Evolutionary conservation across 2,329 filamentous ascomycete species (phyloP).

Genomic region (Stagonosporopsis tanaceti): DNA sequence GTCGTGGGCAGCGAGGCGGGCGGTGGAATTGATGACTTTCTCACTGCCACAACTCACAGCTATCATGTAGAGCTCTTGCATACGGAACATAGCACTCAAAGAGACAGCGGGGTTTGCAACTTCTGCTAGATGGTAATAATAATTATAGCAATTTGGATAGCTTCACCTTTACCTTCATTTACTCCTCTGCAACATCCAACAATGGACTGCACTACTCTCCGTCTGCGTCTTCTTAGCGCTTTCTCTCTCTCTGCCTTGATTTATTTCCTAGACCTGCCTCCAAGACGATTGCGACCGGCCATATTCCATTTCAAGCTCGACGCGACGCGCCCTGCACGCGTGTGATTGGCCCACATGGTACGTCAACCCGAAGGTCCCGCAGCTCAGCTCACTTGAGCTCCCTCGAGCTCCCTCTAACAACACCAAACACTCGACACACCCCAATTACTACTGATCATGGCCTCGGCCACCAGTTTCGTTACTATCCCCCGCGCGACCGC

Average conservation of each 20-base stretch:
- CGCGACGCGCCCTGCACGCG: conserved; percentile 13
- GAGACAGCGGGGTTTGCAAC: not conserved
- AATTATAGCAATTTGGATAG: not conserved
- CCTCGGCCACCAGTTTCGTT: conserved; percentile 4
- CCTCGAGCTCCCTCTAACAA: conserved; percentile 7
- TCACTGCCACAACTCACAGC: not conserved
- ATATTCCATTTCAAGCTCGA: not conserved
- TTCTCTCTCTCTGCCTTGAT: not conserved
- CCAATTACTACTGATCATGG: conserved; percentile 33
- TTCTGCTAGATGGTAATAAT: not conserved
- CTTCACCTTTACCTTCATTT: not conserved
- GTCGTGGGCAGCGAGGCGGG: conserved; percentile 28
- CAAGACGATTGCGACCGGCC: not conserved
- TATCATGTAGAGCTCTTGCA: not conserved
- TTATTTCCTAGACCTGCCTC: not conserved
- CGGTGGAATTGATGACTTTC: conserved; percentile 17
- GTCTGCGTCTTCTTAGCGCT: not conserved
- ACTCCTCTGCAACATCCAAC: not conserved
- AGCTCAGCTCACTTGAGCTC: conserved; percentile 10
- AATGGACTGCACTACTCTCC: not conserved
- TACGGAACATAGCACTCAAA: not conserved
- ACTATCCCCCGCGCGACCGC: conserved; percentile 19
- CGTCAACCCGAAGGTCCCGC: conserved; percentile 1
- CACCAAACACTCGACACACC: conserved; percentile 5
- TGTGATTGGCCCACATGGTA: conserved; percentile 21